These are phyloP conservation scores for Glycine soja DNA, from an alignment of 306 rosid species.

Conservation along the genomic window DNA sequence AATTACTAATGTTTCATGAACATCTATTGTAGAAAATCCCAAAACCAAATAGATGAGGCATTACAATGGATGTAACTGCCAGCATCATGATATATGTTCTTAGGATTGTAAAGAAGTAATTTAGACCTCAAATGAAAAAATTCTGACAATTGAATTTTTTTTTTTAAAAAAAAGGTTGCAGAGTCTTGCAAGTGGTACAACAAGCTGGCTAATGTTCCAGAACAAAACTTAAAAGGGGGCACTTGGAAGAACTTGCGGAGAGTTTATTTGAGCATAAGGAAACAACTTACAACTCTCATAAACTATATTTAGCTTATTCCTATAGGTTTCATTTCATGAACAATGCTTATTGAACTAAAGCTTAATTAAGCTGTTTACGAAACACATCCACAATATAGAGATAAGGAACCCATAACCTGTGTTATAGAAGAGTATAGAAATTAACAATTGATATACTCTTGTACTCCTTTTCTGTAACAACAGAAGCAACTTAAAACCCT, in stretches of 20 bases:
- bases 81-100: background rate
- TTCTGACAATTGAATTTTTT: background rate
- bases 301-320: too few species aligned
- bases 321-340: too few species aligned
- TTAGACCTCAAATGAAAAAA: background rate
- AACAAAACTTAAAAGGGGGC: background rate
- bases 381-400: background rate
- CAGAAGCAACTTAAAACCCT: background rate
- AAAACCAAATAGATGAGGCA: conserved; percentile 4
- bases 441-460: background rate
- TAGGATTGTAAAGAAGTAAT: conserved; percentile 7
- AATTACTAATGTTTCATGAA: background rate
- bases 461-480: conserved; percentile 5
- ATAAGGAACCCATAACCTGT: conserved; percentile 30
- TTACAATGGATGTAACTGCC: background rate
- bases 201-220: conserved; percentile 11
- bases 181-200: conserved; percentile 2
- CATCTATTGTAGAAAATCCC: background rate
- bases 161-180: background rate
- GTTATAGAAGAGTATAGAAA: background rate
- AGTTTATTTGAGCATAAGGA: background rate
- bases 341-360: background rate
- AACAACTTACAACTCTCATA: too few species aligned
- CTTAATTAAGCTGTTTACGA: background rate
- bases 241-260: background rate